Evolutionary conservation across 176 grass and related monocot species (phyloP), one percentile per base, ranked within the genome.

Genomic region (Carex cristatella): DNA sequence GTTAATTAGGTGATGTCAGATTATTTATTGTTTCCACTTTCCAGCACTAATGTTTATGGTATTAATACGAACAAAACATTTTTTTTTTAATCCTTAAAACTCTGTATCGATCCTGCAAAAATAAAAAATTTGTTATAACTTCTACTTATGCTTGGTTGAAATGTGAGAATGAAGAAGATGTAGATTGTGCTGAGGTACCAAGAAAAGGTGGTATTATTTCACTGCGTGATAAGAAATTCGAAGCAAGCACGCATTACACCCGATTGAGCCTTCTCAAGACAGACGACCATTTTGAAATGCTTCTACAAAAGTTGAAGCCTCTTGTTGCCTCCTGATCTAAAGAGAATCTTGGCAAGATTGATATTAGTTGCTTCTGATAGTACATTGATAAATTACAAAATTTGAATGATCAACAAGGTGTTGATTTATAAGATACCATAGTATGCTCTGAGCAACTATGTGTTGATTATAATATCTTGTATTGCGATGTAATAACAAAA

Each of bases 131-230:
- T 49, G 16, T 49, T 48, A 73, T 4, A 49, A 49, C 3, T 73
- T 49, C 4, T 5, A 5, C 94, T 64, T 97, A 97, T 76, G 92
- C 90, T 0, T 97, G 92, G 94, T 60, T 94, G 27, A 97, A 89
- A 46, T 97, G 94, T 63, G 89, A 93, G 86, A 81, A 65, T n/a
- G 92, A 89, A 35, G 90, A 93, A 84, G 94, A 97, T 57, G 23
- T 12, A 7, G 84, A 97, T 80, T 97, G 94, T 79, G 3, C 10
- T 0, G 56, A 88, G 1, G 85, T 86, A 51, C 55, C 93, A 66
- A 84, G 31, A 16, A 87, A 87, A 87, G 90, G 82, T 0, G 86
- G 88, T 2, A 93, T 97, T 46, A 83, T 90, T 69, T 86, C 94
- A 2, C 83, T 89, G 1, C 0, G 77, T 2, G 90, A 89, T 16